Percentiles rank a stretch among this genome's conserved stretches.
Conservation (phyloP, 306 rosid species). For the Trifolium pratense region DNA sequence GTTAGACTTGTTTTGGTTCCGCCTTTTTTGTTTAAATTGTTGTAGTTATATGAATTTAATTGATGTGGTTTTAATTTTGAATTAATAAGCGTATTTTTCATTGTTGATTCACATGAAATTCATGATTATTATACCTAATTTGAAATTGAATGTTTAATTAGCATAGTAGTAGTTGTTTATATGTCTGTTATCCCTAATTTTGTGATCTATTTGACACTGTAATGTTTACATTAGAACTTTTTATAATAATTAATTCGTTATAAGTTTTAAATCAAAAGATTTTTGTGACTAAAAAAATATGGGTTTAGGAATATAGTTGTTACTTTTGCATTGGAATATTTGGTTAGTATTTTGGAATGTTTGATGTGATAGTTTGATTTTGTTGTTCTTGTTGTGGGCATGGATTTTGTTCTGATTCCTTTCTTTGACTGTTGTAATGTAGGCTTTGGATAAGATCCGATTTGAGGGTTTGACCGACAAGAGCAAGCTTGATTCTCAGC, state of each 20-base stretch:
- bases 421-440: background rate
- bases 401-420: background rate
- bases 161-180: background rate
- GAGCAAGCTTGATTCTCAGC: slow-evolving; percentile 93
- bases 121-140: background rate
- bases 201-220: background rate
- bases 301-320: background rate
- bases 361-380: background rate
- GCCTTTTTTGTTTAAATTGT: background rate
- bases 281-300: background rate
- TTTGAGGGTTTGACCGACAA: slow-evolving; percentile 91
- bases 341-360: background rate
- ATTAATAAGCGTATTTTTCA: background rate
- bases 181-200: background rate
- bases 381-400: background rate
- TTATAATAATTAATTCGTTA: background rate
- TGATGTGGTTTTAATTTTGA: background rate
- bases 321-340: background rate
- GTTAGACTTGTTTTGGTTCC: background rate
- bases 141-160: background rate
- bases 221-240: background rate
- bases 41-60: background rate
- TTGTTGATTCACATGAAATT: background rate
- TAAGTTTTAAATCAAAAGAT: background rate
- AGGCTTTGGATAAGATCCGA: slow-evolving; percentile 92